Conservation (phyloP, 1,139 yeast species). For the Saccharomyces hybrid region DNA sequence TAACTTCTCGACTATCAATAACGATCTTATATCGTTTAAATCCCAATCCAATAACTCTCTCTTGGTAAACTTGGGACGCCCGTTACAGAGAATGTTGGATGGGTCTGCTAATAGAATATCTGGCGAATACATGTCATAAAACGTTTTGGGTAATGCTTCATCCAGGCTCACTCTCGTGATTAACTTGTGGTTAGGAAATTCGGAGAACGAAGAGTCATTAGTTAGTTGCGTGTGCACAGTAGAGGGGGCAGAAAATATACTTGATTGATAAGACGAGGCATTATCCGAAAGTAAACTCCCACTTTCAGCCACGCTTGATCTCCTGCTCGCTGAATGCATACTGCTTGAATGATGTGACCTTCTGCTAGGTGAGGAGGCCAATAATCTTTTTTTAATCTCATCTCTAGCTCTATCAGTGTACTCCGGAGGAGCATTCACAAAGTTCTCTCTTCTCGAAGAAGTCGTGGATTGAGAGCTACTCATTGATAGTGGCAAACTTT, state of each 20-base stretch:
- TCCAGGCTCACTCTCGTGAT: slow-evolving; percentile 26
- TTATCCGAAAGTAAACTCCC: slow-evolving; percentile 18
- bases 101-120: slow-evolving; percentile 38
- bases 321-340: slow-evolving; percentile 1
- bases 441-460: slow-evolving; percentile 8
- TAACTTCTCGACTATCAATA: slow-evolving; percentile 44
- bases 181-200: slow-evolving; percentile 8
- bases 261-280: slow-evolving; percentile 23
- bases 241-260: slow-evolving; percentile 25
- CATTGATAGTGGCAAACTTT: neutral
- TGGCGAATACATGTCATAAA: slow-evolving; percentile 48
- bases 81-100: slow-evolving; percentile 37
- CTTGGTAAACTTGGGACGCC: slow-evolving; percentile 54
- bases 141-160: slow-evolving; percentile 44
- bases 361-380: slow-evolving; percentile 6
- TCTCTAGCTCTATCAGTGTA: slow-evolving; percentile 37
- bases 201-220: slow-evolving; percentile 2
- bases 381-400: slow-evolving; percentile 33
- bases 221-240: slow-evolving; percentile 15
- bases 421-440: slow-evolving; percentile 35
- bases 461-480: neutral
- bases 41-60: slow-evolving; percentile 58
- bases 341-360: neutral
- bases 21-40: slow-evolving; percentile 54
- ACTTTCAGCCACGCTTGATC: slow-evolving; percentile 9